Conservation (phyloP, 78 protist species). For the Cyanophora paradoxa region DNA sequence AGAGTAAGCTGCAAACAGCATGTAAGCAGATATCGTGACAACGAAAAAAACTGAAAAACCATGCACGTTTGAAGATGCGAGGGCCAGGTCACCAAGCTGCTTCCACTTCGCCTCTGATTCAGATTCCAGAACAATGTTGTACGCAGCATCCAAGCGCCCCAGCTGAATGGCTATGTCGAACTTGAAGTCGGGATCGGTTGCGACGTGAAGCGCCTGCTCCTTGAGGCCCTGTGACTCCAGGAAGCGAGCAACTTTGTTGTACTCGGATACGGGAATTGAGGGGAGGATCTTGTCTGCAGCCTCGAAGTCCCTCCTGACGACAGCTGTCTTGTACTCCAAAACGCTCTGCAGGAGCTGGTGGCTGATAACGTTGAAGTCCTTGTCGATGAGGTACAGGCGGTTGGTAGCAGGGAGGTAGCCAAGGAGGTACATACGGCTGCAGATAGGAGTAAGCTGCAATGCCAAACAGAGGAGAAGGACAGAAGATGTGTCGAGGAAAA, state of each 20-base stretch:
- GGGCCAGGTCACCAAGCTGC: conserved; percentile 81
- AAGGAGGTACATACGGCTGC: conserved; percentile 44
- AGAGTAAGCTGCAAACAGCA: conserved; percentile 45
- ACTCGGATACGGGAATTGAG: conserved; percentile 58
- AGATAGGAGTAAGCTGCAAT: conserved; percentile 21
- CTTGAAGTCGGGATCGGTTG: conserved; percentile 80
- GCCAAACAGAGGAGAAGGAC: not conserved
- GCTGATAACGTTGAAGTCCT: conserved; percentile 40
- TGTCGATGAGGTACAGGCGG: conserved; percentile 82
- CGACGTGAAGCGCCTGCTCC: conserved; percentile 74
- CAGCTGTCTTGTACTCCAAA: conserved; percentile 82
- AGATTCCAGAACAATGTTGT: conserved; percentile 32
- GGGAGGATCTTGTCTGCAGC: conserved; percentile 69
- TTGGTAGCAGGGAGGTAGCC: conserved; percentile 78
- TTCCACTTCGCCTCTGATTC: conserved; percentile 60
- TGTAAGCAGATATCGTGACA: no score
- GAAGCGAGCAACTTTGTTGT: conserved; percentile 80
- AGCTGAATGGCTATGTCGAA: conserved; percentile 88
- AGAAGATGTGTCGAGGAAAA: no score
- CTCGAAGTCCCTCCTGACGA: conserved; percentile 75
- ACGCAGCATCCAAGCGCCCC: conserved; percentile 60
- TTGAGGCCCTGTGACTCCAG: conserved; percentile 52
- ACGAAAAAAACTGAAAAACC: not conserved
- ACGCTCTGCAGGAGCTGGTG: conserved; percentile 62
- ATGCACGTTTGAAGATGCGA: conserved; percentile 3